These are phyloP conservation scores for Fusarium tricinctum DNA, from an alignment of 2,329 filamentous ascomycete genomes.

Conservation along the genomic window DNA sequence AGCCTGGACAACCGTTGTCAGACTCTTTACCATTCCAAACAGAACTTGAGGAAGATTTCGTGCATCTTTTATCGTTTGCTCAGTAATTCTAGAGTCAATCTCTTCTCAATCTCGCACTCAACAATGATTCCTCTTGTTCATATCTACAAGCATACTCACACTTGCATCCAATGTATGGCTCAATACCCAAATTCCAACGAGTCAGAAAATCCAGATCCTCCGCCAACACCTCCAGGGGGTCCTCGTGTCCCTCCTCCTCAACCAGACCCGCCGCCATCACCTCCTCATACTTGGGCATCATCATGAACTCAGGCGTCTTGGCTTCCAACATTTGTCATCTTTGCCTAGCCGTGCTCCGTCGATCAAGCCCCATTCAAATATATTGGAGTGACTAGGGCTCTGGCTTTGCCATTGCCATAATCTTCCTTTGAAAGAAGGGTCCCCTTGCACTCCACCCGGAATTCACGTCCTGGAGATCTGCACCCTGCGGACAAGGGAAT, in stretches of 20 bases:
- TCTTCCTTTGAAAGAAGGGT: constrained; percentile 6
- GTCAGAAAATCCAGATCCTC: constrained; percentile 46
- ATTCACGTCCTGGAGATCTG: constrained; percentile 21
- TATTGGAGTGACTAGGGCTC: constrained; percentile 17
- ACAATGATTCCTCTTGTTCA: constrained; percentile 23
- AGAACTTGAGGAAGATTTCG: not conserved
- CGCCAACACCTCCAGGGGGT: constrained; percentile 49
- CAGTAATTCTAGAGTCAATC: constrained; percentile 2
- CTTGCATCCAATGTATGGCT: constrained; percentile 12
- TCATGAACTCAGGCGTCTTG: not conserved
- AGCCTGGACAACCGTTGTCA: constrained; percentile 15
- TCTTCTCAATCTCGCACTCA: not conserved
- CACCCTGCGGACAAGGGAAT: not conserved
- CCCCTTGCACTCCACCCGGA: constrained; percentile 20
- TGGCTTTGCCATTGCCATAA: constrained; percentile 18
- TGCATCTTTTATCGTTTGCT: not conserved
- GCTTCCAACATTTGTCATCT: not conserved
- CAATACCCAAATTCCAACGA: constrained; percentile 16
- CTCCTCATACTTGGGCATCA: constrained; percentile 42
- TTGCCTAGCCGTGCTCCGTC: constrained; percentile 1
- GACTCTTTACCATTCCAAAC: constrained; percentile 1
- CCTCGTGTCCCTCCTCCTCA: constrained; percentile 50
- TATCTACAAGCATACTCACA: not conserved
- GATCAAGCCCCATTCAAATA: constrained; percentile 24
- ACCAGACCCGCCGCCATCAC: constrained; percentile 49